A percentile compares a stretch with the other conserved stretches of the same genome.
Evolutionary conservation across 441 rosid species (phyloP).

Genomic region (Syzygium syzygioides): DNA sequence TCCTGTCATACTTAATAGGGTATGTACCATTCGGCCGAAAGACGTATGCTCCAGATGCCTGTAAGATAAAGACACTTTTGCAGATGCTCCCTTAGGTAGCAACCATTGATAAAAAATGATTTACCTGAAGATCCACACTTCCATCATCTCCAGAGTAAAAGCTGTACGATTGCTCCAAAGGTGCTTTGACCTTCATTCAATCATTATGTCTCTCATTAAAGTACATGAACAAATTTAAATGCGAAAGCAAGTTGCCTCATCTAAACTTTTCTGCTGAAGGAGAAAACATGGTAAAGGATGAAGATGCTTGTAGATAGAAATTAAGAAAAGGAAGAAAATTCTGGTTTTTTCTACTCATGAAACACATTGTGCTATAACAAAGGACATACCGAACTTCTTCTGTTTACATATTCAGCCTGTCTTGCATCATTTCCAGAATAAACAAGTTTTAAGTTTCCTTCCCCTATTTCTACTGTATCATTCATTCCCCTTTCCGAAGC

Average conservation of each 20-base stretch:
- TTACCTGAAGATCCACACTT: slow-evolving; percentile 41
- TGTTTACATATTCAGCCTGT: slow-evolving; percentile 44
- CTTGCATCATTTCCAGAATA: slow-evolving; percentile 43
- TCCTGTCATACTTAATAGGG: slow-evolving; percentile 46
- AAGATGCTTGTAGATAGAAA: neutral
- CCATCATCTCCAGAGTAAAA: slow-evolving; percentile 66
- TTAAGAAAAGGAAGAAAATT: slow-evolving; percentile 1
- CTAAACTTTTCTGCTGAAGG: neutral
- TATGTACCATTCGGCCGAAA: slow-evolving; percentile 95
- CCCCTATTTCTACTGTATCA: slow-evolving; percentile 56
- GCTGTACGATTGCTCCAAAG: slow-evolving; percentile 44
- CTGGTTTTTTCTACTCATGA: neutral
- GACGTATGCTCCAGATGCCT: slow-evolving; percentile 85
- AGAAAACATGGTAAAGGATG: neutral
- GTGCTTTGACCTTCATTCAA: slow-evolving; percentile 25
- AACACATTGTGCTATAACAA: neutral
- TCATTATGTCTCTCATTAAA: neutral
- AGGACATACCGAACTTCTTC: slow-evolving; percentile 49
- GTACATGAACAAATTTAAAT: neutral
- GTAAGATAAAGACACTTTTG: neutral
- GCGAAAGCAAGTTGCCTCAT: neutral
- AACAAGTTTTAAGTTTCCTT: slow-evolving; percentile 66
- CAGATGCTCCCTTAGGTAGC: neutral
- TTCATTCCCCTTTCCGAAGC: slow-evolving; percentile 29
- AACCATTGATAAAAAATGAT: neutral